Percentiles rank a stretch among this genome's conserved stretches.
Conservation (phyloP, 768 basidiomycete genomes). For the Trametes coccinea region DNA sequence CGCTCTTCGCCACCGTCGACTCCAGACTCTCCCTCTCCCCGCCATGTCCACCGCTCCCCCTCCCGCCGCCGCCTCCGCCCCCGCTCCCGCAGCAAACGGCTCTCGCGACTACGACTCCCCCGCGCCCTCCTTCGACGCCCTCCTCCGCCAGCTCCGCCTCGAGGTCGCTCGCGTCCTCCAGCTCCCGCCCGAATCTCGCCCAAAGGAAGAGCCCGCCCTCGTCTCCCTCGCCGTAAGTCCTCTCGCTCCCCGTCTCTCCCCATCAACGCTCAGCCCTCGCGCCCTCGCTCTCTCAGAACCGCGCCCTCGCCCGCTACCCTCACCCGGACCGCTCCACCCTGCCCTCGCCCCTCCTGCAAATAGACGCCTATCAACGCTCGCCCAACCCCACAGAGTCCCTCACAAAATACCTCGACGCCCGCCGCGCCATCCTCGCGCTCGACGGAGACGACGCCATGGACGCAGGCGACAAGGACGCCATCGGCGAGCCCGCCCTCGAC, state of each 20-base stretch:
- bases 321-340: slow-evolving; percentile 16
- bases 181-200: slow-evolving; percentile 15
- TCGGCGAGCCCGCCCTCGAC: slow-evolving; percentile 19
- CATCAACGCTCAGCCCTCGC: slow-evolving; percentile 9
- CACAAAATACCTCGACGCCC: slow-evolving; percentile 17
- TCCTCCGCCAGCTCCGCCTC: slow-evolving; percentile 18
- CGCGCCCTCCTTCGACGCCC: slow-evolving; percentile 17
- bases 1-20: slow-evolving; percentile 7
- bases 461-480: slow-evolving; percentile 19
- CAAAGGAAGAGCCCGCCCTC: slow-evolving; percentile 14
- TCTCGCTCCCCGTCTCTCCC: background rate
- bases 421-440: slow-evolving; percentile 18
- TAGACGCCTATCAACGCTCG: slow-evolving; percentile 19
- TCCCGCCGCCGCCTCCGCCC: background rate
- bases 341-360: slow-evolving; percentile 20
- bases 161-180: slow-evolving; percentile 20
- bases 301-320: slow-evolving; percentile 18
- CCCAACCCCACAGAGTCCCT: slow-evolving; percentile 16
- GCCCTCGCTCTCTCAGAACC: slow-evolving; percentile 3
- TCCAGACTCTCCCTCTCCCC: background rate
- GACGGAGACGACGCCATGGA: slow-evolving; percentile 14
- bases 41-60: slow-evolving; percentile 10
- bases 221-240: slow-evolving; percentile 15
- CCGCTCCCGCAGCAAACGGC: background rate
- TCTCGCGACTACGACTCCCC: slow-evolving; percentile 9